phyloP scores from a whole-genome alignment of 2,329 filamentous ascomycete species.

The Aureobasidium sp. region DNA sequence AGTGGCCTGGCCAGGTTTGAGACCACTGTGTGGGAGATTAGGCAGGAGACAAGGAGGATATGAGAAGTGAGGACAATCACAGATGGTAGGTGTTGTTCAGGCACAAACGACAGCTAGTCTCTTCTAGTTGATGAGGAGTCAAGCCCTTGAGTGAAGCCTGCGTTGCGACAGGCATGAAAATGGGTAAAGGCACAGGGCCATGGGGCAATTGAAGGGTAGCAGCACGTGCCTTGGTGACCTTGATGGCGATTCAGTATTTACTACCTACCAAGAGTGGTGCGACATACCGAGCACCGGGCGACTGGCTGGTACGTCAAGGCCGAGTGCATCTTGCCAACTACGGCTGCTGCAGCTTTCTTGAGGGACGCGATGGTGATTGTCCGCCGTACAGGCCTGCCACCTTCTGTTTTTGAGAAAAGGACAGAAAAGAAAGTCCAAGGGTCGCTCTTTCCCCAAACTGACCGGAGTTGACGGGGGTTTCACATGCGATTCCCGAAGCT shows the following conservation, averaged over 20 bases:
- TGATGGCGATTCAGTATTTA: constrained; percentile 12
- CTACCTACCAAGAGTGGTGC: background rate
- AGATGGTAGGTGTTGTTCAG: constrained; percentile 98
- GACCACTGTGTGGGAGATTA: constrained; percentile 40
- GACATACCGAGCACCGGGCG: constrained; percentile 68
- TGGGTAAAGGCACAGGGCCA: constrained; percentile 78
- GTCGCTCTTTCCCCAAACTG: background rate
- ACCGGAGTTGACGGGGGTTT: background rate
- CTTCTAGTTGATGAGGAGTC: constrained; percentile 83
- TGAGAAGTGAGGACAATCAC: constrained; percentile 18
- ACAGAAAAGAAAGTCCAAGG: background rate
- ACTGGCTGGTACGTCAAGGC: constrained; percentile 72
- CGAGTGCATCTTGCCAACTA: constrained; percentile 24
- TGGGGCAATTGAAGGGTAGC: constrained; percentile 83
- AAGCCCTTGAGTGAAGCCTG: constrained; percentile 92
- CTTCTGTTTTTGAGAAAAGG: background rate
- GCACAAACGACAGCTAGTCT: constrained; percentile 81
- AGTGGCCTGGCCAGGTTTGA: constrained; percentile 88
- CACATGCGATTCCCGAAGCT: constrained; percentile 10
- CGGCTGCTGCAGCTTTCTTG: background rate
- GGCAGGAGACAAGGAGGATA: background rate
- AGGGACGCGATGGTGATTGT: background rate
- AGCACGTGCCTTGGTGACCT: constrained; percentile 93
- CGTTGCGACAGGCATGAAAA: constrained; percentile 98
- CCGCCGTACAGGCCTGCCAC: background rate